Evolutionary conservation across 345 rosid species (phyloP).

Genomic region (Euclidium syriacum): DNA sequence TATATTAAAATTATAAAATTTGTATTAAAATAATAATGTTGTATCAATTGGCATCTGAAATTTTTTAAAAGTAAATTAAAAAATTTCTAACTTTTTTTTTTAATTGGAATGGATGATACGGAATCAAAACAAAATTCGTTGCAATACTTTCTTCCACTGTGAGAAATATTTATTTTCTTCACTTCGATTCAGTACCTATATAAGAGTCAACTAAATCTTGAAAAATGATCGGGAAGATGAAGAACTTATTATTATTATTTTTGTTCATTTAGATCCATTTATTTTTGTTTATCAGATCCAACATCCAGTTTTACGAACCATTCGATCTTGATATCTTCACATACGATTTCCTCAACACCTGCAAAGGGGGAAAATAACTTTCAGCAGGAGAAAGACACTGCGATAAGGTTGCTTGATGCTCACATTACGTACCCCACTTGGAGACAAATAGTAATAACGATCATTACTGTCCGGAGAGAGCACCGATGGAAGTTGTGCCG

Average conservation of each 20-base stretch:
- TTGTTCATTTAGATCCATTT: neutral
- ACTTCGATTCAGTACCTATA: neutral
- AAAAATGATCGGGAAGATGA: neutral
- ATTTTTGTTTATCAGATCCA: neutral
- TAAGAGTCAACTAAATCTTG: neutral
- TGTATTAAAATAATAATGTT: too few relatives aligned
- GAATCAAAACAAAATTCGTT: neutral
- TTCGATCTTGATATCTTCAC: slow-evolving; percentile 32
- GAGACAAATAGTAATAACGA: slow-evolving; percentile 28
- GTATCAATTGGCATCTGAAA: too few relatives aligned
- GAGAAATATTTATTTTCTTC: neutral
- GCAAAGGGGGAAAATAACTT: neutral
- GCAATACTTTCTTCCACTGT: neutral
- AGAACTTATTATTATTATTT: neutral
- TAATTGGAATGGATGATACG: too few relatives aligned
- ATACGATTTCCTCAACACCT: slow-evolving; percentile 49
- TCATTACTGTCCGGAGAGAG: slow-evolving; percentile 16
- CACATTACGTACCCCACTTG: slow-evolving; percentile 29
- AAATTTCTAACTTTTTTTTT: too few relatives aligned
- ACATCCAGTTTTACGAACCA: neutral
- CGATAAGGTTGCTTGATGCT: neutral
- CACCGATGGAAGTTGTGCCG: slow-evolving; percentile 27
- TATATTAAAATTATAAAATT: too few relatives aligned
- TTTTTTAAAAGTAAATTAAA: too few relatives aligned
- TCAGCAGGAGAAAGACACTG: neutral